Conservation (phyloP, 1,284 basidiomycete genomes). For the Sporisorium sorghi region DNA sequence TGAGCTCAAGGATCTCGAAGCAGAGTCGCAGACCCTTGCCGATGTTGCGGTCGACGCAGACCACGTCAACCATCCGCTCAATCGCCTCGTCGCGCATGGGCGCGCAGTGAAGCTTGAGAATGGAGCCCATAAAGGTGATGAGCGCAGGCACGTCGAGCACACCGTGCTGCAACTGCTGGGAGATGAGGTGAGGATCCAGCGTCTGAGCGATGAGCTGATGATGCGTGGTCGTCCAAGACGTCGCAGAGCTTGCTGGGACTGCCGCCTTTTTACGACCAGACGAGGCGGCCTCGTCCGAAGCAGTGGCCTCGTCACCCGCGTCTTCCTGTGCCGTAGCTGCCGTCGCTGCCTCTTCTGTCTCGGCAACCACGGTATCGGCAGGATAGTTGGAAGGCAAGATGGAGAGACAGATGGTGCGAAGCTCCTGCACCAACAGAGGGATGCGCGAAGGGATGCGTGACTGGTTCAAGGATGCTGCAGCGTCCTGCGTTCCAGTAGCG, state of each 20-base stretch:
- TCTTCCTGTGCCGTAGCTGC: slow-evolving; percentile 7
- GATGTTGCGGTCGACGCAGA: slow-evolving; percentile 70
- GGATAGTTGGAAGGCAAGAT: slow-evolving; percentile 74
- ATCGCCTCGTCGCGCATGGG: slow-evolving; percentile 88
- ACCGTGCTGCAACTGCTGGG: slow-evolving; percentile 81
- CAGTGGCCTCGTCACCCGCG: slow-evolving; percentile 2
- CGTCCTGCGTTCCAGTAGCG: not conserved
- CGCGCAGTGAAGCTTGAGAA: slow-evolving; percentile 89
- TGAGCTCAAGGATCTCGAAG: slow-evolving; percentile 90
- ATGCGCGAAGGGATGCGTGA: slow-evolving; percentile 77
- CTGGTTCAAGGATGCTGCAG: slow-evolving; percentile 5
- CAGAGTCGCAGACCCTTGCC: slow-evolving; percentile 83
- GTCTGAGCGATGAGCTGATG: slow-evolving; percentile 70
- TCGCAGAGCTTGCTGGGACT: slow-evolving; percentile 4
- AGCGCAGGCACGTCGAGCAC: slow-evolving; percentile 85
- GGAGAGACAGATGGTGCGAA: slow-evolving; percentile 83
- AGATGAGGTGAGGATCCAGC: slow-evolving; percentile 76
- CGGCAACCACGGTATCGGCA: slow-evolving; percentile 75
- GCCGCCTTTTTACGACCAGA: slow-evolving; percentile 5
- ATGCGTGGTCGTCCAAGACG: slow-evolving; percentile 39
- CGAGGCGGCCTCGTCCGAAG: not conserved
- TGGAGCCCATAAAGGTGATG: slow-evolving; percentile 81
- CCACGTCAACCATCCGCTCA: slow-evolving; percentile 79
- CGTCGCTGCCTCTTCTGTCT: slow-evolving; percentile 45
- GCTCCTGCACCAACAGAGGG: slow-evolving; percentile 79